phyloP scores from a whole-genome alignment of 2,329 filamentous ascomycete genomes.

The Esteya vermicola region DNA sequence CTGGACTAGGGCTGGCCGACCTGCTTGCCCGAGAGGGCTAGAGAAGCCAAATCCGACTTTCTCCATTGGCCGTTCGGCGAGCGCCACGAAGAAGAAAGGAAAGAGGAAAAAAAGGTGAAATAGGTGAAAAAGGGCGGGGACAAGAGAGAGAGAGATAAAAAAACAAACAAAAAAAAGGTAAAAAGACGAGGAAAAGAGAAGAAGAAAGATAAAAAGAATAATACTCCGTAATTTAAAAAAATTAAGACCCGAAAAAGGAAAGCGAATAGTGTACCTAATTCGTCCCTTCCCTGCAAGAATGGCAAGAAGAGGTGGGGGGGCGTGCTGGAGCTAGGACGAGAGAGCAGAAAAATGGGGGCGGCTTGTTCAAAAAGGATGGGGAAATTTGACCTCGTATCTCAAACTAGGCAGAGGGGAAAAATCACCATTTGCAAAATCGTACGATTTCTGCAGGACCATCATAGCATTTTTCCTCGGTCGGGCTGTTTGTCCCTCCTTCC shows the following conservation, averaged over 20 bases:
- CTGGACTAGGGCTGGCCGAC: no score
- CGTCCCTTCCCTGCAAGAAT: no score
- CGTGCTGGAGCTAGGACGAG: no score
- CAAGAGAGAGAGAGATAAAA: background rate
- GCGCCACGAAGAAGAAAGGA: no score
- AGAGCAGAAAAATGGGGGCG: background rate
- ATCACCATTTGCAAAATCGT: constrained; percentile 7
- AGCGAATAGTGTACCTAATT: background rate
- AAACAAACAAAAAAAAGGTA: background rate
- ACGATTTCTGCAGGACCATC: constrained; percentile 10
- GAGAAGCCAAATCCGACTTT: no score
- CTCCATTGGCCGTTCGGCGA: no score
- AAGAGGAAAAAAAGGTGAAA: background rate
- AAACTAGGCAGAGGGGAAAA: background rate
- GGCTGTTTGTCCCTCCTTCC: no score
- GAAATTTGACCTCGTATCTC: background rate
- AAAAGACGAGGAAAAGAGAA: background rate
- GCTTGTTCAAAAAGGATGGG: no score
- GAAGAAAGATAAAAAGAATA: background rate
- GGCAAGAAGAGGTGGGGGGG: no score
- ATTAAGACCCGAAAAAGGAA: background rate
- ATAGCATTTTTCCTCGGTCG: constrained; percentile 1
- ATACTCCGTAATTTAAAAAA: no score
- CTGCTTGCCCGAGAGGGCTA: no score
- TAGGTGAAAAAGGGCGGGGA: background rate